These are phyloP conservation scores for Pyrus communis DNA, from an alignment of 306 rosid genomes.

Conservation along the genomic window DNA sequence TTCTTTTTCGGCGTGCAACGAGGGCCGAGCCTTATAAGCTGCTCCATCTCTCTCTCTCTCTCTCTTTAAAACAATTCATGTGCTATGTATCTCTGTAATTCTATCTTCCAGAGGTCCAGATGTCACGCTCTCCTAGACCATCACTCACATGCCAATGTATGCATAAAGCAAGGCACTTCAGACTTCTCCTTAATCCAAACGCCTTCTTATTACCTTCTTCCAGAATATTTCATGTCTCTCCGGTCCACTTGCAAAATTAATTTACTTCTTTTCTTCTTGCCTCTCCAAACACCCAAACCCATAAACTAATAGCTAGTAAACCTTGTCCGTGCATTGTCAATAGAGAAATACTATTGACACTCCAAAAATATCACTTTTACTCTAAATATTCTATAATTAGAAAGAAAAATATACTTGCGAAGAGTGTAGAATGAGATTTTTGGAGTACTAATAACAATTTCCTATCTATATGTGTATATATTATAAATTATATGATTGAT, in stretches of 20 bases:
- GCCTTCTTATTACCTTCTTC: conserved; percentile 16
- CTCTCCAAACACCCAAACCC: neutral
- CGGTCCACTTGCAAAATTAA: neutral
- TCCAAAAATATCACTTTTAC: too few species aligned
- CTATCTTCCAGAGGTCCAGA: neutral
- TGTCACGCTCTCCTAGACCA: conserved; percentile 18
- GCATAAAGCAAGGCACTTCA: conserved; percentile 50
- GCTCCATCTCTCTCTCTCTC: neutral
- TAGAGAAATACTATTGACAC: too few species aligned
- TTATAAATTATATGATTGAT: too few species aligned
- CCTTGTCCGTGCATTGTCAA: too few species aligned
- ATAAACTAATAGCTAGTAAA: too few species aligned
- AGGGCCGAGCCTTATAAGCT: conserved; percentile 10
- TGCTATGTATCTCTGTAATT: neutral
- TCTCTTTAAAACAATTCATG: neutral
- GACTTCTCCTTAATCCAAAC: conserved; percentile 27
- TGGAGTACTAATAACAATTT: too few species aligned
- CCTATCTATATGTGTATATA: too few species aligned
- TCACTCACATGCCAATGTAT: conserved; percentile 49
- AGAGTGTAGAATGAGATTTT: too few species aligned
- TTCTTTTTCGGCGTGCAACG: conserved; percentile 37
- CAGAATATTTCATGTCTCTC: conserved; percentile 4
- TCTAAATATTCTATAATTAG: too few species aligned
- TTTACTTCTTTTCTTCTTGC: neutral
- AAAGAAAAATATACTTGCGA: too few species aligned